Evolutionary conservation across 2,329 filamentous ascomycete genomes (phyloP).

Genomic region (Penicillium sp.): DNA sequence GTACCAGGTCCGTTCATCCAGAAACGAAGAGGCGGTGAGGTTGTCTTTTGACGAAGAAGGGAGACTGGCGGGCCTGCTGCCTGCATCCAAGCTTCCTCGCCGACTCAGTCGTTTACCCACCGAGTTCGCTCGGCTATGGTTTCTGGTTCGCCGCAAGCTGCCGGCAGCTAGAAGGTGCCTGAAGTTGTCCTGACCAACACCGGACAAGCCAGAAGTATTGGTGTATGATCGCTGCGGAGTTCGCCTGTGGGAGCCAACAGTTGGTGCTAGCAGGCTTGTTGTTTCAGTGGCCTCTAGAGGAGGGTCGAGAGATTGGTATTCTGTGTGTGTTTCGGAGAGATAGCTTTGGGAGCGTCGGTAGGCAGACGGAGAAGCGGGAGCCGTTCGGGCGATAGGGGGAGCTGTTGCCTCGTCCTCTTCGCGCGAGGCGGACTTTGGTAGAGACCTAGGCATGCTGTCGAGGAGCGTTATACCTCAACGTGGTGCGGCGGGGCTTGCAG

Average conservation of each 20-base stretch:
- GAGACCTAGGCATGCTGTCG: slow-evolving; percentile 34
- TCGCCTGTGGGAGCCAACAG: slow-evolving; percentile 17
- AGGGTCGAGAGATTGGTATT: slow-evolving; percentile 33
- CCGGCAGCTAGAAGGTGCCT: slow-evolving; percentile 37
- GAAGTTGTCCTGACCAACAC: slow-evolving; percentile 37
- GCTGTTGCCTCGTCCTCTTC: slow-evolving; percentile 15
- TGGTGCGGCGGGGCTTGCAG: slow-evolving; percentile 1
- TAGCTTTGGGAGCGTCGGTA: slow-evolving; percentile 33
- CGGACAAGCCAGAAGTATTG: slow-evolving; percentile 35
- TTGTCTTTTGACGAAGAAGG: slow-evolving; percentile 50
- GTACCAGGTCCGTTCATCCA: slow-evolving; percentile 94
- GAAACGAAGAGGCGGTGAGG: slow-evolving; percentile 62
- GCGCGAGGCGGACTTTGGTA: slow-evolving; percentile 26
- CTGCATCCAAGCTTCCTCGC: slow-evolving; percentile 59
- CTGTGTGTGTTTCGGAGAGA: slow-evolving; percentile 33
- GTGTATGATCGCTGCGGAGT: slow-evolving; percentile 38
- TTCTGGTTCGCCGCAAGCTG: slow-evolving; percentile 41
- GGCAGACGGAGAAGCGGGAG: slow-evolving; percentile 39
- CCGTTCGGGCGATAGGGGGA: slow-evolving; percentile 27
- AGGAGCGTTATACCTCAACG: slow-evolving; percentile 8
- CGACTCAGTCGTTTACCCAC: slow-evolving; percentile 50
- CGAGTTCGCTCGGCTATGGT: slow-evolving; percentile 54
- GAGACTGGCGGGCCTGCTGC: slow-evolving; percentile 32
- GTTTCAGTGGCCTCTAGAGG: slow-evolving; percentile 35
- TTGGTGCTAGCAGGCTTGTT: slow-evolving; percentile 35